Percentiles rank a stretch among this genome's conserved stretches.
These are phyloP conservation scores for Ophiocordyceps camponoti-floridani DNA, from an alignment of 2,329 filamentous ascomycete species.

Conservation along the genomic window DNA sequence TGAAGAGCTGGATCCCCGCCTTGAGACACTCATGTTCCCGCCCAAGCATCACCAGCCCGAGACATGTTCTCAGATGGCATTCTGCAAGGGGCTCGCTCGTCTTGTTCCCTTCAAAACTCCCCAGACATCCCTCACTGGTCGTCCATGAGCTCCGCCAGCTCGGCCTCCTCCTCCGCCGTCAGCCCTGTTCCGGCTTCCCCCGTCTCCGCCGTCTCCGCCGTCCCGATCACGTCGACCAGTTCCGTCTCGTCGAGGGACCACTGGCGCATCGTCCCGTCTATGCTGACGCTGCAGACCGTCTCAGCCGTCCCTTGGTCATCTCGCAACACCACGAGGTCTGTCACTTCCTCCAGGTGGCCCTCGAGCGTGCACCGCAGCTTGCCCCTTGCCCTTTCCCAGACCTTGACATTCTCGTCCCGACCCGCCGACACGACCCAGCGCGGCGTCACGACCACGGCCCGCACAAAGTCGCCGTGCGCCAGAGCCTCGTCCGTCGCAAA, in stretches of 20 bases:
- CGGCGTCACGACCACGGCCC: conserved; percentile 58
- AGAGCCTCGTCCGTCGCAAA: conserved; percentile 60
- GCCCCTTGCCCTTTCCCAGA: conserved; percentile 66
- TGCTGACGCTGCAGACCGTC: conserved; percentile 62
- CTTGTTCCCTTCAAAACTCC: neutral
- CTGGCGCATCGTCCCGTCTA: conserved; percentile 72
- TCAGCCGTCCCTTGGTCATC: conserved; percentile 16
- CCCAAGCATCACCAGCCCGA: neutral
- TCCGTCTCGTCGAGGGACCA: conserved; percentile 57
- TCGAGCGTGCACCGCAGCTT: conserved; percentile 55
- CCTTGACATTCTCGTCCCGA: conserved; percentile 75
- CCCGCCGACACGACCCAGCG: conserved; percentile 77
- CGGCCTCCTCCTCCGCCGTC: conserved; percentile 82
- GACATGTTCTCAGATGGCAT: neutral
- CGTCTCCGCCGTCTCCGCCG: conserved; percentile 28
- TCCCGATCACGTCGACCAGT: conserved; percentile 30
- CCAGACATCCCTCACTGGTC: conserved; percentile 19
- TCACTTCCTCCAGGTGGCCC: conserved; percentile 90
- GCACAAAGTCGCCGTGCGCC: conserved; percentile 76
- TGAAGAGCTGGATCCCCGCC: neutral
- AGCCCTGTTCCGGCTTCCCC: conserved; percentile 32
- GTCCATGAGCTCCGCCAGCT: conserved; percentile 81
- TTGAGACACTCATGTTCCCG: neutral
- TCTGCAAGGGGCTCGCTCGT: neutral
- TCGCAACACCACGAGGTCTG: conserved; percentile 49